A percentile compares a stretch with the other conserved stretches of the same genome.
Conservation (phyloP, 2,329 filamentous ascomycete species). For the Microsporum ferrugineum region DNA sequence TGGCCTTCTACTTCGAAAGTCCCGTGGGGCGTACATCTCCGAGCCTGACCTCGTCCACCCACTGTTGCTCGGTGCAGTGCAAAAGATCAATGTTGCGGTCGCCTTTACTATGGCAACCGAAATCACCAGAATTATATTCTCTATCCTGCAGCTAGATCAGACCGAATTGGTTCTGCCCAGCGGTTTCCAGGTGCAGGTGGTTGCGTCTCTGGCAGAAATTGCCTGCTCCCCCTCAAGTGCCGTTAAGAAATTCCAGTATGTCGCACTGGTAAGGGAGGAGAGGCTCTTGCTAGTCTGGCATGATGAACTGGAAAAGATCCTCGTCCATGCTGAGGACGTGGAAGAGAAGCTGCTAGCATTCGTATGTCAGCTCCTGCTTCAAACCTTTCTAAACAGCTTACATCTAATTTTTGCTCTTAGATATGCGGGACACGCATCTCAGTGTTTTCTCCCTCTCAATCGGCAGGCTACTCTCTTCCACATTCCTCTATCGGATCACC, state of each 20-base stretch:
- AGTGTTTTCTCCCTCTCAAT: constrained; percentile 11
- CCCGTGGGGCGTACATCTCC: constrained; percentile 33
- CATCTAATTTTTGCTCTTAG: constrained; percentile 7
- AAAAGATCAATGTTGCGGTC: constrained; percentile 37
- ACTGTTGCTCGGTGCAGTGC: constrained; percentile 33
- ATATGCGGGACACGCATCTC: constrained; percentile 14
- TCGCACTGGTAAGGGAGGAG: constrained; percentile 35
- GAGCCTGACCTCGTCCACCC: constrained; percentile 32
- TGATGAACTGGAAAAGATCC: constrained; percentile 32
- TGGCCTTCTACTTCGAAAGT: constrained; percentile 31
- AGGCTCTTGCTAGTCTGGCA: constrained; percentile 36
- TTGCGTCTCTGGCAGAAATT: constrained; percentile 35
- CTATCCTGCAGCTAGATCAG: constrained; percentile 31
- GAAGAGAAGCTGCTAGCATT: constrained; percentile 16
- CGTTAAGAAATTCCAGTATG: constrained; percentile 36
- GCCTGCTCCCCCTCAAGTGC: constrained; percentile 28
- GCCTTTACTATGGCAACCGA: constrained; percentile 42
- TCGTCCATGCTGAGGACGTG: constrained; percentile 26
- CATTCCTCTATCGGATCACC: constrained; percentile 14
- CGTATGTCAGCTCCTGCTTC: constrained; percentile 8
- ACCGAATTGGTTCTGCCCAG: constrained; percentile 33
- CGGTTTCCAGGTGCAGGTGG: constrained; percentile 37
- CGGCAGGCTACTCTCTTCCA: constrained; percentile 6
- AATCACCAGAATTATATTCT: constrained; percentile 37
- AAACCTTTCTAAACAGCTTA: background rate